A percentile compares a stretch with the other conserved stretches of the same genome.
These are phyloP conservation scores for Taiozyma sp. DNA, from an alignment of 1,139 yeast species.

Conservation along the genomic window DNA sequence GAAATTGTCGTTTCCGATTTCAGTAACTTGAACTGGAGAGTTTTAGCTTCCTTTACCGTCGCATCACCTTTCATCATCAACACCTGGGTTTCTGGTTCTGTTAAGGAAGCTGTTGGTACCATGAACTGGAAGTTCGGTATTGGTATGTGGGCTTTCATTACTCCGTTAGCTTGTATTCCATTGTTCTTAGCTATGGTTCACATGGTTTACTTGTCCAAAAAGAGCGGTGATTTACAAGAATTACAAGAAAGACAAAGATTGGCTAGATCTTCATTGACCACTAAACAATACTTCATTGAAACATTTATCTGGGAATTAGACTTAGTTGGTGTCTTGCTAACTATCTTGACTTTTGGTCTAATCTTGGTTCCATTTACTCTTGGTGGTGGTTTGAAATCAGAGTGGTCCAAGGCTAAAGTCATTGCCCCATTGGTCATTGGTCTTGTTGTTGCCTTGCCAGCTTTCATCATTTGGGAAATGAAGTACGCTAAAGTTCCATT, in stretches of 20 bases:
- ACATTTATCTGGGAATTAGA: slow-evolving; percentile 50
- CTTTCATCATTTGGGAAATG: slow-evolving; percentile 51
- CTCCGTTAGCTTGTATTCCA: slow-evolving; percentile 59
- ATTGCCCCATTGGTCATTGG: slow-evolving; percentile 65
- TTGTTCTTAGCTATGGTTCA: slow-evolving; percentile 44
- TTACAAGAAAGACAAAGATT: slow-evolving; percentile 26
- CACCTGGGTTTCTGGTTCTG: slow-evolving; percentile 65
- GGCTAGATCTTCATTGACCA: slow-evolving; percentile 21
- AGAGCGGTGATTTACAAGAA: slow-evolving; percentile 31
- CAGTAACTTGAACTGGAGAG: slow-evolving; percentile 64
- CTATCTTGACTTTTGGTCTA: slow-evolving; percentile 49
- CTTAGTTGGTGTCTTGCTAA: slow-evolving; percentile 45
- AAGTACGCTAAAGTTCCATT: slow-evolving; percentile 48
- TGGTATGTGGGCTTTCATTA: slow-evolving; percentile 72
- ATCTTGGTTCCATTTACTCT: slow-evolving; percentile 45
- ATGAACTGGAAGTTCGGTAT: slow-evolving; percentile 60
- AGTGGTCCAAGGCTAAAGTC: slow-evolving; percentile 52
- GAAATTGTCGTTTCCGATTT: slow-evolving; percentile 60
- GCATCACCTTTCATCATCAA: slow-evolving; percentile 67
- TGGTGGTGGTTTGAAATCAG: slow-evolving; percentile 52
- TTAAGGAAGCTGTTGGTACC: slow-evolving; percentile 32
- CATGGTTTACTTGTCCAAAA: slow-evolving; percentile 43
- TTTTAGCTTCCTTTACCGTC: slow-evolving; percentile 54
- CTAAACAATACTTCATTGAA: slow-evolving; percentile 25
- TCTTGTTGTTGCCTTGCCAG: slow-evolving; percentile 43